Evolutionary conservation across 495 filamentous ascomycete genomes (phyloP), one percentile per base, ranked within the genome.

Genomic region (Rhypophila decipiens): DNA sequence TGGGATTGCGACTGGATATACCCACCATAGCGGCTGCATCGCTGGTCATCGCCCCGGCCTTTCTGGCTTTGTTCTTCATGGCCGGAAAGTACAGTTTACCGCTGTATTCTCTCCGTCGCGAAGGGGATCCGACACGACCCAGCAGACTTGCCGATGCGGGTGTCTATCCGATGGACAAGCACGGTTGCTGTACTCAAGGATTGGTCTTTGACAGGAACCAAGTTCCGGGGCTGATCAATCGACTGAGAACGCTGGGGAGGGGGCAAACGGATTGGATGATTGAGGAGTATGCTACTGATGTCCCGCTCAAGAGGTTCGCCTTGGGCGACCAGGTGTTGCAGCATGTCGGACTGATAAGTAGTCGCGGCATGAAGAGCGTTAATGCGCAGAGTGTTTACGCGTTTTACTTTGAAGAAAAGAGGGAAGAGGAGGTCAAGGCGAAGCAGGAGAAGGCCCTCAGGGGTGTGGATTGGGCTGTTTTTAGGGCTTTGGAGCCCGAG

Each of bases 181-280:
- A 21, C 10, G 71, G 69, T 3, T 76, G 71, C 42, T 76, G 73
- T 44, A 67, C 65, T 15, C 72, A 75, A 45, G 73, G 66, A 3
- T 42, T 75, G 27, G 52, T 75, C 4, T 76, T 71, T 24, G 67
- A 71, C 18, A 55, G 64, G 15, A 51, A 51, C 12, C 66, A 67
- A 23, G 58, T 67, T n/a, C 53, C 44, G 24, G 57, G 27, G 11
- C 43, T 70, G 5, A 53, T 59, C 18, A 23, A 52, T 12, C 60
- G 53, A 37, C 55, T 70, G 42, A 24, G 49, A 5, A 23, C 42
- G 12, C 27, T 37, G 4, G 38, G 42, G 17, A 13, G 49, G 4
- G 49, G 49, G 5, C 49, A 52, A 44, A 52, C 49, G 19, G 49
- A 52, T 38, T 22, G 7, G 17, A 52, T 52, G 44, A 52, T 52